A percentile compares a stretch with the other conserved stretches of the same genome.
These are phyloP conservation scores for Aspergillus brasiliensis DNA, from an alignment of 2,329 filamentous ascomycete species.

Conservation along the genomic window DNA sequence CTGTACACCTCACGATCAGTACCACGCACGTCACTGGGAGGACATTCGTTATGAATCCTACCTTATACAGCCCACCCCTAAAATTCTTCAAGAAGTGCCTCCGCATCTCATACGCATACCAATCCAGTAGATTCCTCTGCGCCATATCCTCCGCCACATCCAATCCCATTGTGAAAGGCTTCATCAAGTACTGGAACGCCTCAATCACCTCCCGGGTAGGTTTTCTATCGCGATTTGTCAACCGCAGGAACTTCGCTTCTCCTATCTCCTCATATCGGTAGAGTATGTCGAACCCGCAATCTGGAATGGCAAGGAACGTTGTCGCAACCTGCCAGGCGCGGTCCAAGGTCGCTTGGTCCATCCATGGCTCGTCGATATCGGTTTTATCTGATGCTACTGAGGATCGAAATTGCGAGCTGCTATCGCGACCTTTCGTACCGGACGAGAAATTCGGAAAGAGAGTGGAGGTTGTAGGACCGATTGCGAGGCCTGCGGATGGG, in stretches of 20 bases:
- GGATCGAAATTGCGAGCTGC: slow-evolving; percentile 5
- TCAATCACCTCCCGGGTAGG: slow-evolving; percentile 34
- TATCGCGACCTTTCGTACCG: slow-evolving; percentile 13
- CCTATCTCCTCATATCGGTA: slow-evolving; percentile 25
- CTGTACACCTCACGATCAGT: slow-evolving; percentile 21
- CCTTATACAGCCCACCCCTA: slow-evolving; percentile 34
- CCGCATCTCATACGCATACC: slow-evolving; percentile 48
- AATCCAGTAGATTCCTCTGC: slow-evolving; percentile 39
- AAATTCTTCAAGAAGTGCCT: slow-evolving; percentile 47
- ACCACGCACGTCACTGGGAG: background rate
- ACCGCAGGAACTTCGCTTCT: slow-evolving; percentile 30
- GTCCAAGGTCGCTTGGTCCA: slow-evolving; percentile 41
- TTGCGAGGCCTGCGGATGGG: slow-evolving; percentile 30
- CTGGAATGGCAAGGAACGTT: slow-evolving; percentile 41
- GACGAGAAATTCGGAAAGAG: background rate
- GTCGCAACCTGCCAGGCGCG: slow-evolving; percentile 46
- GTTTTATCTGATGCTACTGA: slow-evolving; percentile 6
- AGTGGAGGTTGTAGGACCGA: slow-evolving; percentile 16
- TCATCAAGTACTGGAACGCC: slow-evolving; percentile 37
- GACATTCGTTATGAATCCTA: slow-evolving; percentile 18
- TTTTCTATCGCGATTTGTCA: slow-evolving; percentile 32
- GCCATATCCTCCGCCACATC: slow-evolving; percentile 17
- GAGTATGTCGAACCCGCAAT: slow-evolving; percentile 36
- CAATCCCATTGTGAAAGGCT: slow-evolving; percentile 21
- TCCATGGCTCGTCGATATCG: slow-evolving; percentile 15